Conservation (phyloP, 2,329 filamentous ascomycete species). For the Colletotrichum scovillei region DNA sequence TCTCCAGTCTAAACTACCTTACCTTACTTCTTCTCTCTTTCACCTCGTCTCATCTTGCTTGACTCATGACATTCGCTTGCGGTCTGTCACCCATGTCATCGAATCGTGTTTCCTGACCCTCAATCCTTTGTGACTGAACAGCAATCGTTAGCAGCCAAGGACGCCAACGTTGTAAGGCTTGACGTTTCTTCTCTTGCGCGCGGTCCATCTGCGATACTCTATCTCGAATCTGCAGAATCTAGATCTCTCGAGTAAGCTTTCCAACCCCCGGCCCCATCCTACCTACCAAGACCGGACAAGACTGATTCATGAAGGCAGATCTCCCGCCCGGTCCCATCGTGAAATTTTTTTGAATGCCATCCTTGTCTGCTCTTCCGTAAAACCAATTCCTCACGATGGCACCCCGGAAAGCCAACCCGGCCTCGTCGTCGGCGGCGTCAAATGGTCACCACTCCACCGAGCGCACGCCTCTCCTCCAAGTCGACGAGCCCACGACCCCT, state of each 20-base stretch:
- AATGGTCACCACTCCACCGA: not conserved
- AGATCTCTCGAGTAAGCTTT: not conserved
- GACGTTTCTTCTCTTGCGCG: not conserved
- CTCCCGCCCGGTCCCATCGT: not conserved
- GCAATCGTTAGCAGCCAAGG: not conserved
- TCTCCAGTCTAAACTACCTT: not conserved
- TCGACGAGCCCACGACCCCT: slow-evolving; percentile 21
- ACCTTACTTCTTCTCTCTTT: not conserved
- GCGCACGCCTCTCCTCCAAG: slow-evolving; percentile 24
- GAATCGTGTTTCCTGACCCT: not conserved
- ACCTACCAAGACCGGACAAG: not conserved
- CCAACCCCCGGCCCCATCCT: not conserved
- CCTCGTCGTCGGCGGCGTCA: not conserved
- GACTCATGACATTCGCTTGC: slow-evolving; percentile 18
- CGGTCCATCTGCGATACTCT: not conserved
- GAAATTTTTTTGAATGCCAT: not conserved
- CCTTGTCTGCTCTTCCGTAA: not conserved
- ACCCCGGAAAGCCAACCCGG: not conserved
- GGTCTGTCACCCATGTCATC: not conserved
- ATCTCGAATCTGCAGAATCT: not conserved
- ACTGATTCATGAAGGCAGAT: slow-evolving; percentile 9
- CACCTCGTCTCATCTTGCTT: not conserved
- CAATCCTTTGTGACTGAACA: not conserved
- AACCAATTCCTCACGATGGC: not conserved
- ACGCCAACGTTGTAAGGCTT: not conserved